Percentiles rank a stretch among this genome's conserved stretches.
phyloP scores from a whole-genome alignment of 306 rosid species.

The Abrus pulchellus region DNA sequence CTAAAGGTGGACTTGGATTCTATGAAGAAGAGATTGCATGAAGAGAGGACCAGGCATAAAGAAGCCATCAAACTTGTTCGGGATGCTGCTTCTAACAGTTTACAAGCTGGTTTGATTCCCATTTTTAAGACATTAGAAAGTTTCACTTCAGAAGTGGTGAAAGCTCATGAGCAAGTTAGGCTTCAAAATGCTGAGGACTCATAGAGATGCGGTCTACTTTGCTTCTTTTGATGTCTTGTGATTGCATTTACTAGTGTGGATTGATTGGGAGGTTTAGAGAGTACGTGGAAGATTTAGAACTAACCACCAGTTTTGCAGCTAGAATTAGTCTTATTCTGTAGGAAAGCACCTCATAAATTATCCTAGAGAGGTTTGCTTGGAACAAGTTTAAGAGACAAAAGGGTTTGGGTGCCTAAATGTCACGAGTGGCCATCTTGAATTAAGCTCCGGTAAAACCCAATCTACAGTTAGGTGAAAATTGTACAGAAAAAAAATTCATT shows the following conservation, averaged over 20 bases:
- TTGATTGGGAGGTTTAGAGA: slow-evolving; percentile 40
- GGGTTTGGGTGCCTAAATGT: slow-evolving; percentile 47
- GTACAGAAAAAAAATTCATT: slow-evolving; percentile 81
- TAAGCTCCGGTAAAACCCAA: slow-evolving; percentile 57
- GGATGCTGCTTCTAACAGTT: slow-evolving; percentile 80
- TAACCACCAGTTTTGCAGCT: slow-evolving; percentile 62
- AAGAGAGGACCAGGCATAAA: slow-evolving; percentile 83
- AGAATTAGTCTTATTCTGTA: slow-evolving; percentile 47
- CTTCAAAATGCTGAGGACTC: slow-evolving; percentile 53
- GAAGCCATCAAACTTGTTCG: slow-evolving; percentile 78
- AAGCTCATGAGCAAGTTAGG: slow-evolving; percentile 89
- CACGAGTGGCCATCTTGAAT: slow-evolving; percentile 47
- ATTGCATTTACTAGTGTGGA: slow-evolving; percentile 43
- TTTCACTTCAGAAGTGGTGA: slow-evolving; percentile 84
- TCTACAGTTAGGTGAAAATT: slow-evolving; percentile 50
- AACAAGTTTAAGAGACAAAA: slow-evolving; percentile 41
- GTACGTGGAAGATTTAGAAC: slow-evolving; percentile 47
- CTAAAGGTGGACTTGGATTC: slow-evolving; percentile 89
- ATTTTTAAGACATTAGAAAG: slow-evolving; percentile 85
- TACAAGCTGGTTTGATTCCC: slow-evolving; percentile 87
- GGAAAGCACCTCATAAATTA: slow-evolving; percentile 47
- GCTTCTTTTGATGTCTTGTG: slow-evolving; percentile 21
- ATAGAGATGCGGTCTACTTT: slow-evolving; percentile 33
- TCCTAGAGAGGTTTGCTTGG: slow-evolving; percentile 44
- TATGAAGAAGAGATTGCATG: slow-evolving; percentile 74